Conservation (phyloP, 495 filamentous ascomycete genomes). For the Penicillium subrubescens region DNA sequence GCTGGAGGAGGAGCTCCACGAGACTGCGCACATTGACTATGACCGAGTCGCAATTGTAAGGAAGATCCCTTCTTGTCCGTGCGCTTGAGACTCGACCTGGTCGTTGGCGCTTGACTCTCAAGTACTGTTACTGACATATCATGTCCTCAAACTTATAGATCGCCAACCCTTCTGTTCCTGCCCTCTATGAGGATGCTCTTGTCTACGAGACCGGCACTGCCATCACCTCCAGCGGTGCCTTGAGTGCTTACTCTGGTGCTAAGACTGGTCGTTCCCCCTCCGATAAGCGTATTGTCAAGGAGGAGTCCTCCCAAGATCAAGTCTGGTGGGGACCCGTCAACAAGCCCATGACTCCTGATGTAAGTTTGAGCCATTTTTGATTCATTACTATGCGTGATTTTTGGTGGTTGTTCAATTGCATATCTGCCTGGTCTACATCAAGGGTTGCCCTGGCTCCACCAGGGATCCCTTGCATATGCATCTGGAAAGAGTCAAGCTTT, state of each 20-base stretch:
- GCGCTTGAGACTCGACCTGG: slow-evolving; percentile 11
- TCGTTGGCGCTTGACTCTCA: slow-evolving; percentile 18
- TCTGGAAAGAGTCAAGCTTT: slow-evolving; percentile 38
- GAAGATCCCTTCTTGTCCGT: not conserved
- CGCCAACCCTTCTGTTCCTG: slow-evolving; percentile 86
- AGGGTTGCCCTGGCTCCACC: slow-evolving; percentile 28
- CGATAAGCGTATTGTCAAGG: slow-evolving; percentile 96
- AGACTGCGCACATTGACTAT: slow-evolving; percentile 99
- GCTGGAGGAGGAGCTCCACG: slow-evolving; percentile 95
- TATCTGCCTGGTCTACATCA: slow-evolving; percentile 16
- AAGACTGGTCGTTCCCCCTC: slow-evolving; percentile 97
- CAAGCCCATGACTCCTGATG: slow-evolving; percentile 97
- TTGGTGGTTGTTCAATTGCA: slow-evolving; percentile 16
- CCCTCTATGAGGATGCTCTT: slow-evolving; percentile 97
- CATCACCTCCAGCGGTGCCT: slow-evolving; percentile 90
- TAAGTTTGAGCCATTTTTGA: slow-evolving; percentile 56
- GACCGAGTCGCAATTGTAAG: slow-evolving; percentile 95
- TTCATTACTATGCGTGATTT: slow-evolving; percentile 26
- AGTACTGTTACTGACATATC: slow-evolving; percentile 12
- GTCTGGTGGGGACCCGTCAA: slow-evolving; percentile 99
- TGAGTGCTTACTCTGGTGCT: slow-evolving; percentile 95
- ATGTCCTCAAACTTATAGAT: slow-evolving; percentile 52
- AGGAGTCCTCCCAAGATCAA: slow-evolving; percentile 83
- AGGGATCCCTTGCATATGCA: slow-evolving; percentile 12
- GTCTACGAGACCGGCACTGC: slow-evolving; percentile 98